A percentile compares a stretch with the other conserved stretches of the same genome.
Conservation (phyloP, 441 rosid genomes). For the Pelargonium cotyledonis region DNA sequence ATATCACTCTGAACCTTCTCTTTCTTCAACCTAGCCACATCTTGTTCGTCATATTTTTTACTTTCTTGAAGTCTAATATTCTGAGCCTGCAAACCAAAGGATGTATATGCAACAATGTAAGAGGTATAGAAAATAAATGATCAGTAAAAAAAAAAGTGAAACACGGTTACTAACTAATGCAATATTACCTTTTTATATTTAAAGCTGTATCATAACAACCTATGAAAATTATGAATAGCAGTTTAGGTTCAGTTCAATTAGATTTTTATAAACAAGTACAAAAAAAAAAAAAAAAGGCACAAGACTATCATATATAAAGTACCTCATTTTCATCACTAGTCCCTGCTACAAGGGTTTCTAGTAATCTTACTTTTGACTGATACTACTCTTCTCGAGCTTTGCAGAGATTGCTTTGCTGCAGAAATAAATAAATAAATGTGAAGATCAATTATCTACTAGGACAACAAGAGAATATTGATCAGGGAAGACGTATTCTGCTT, state of each 20-base stretch:
- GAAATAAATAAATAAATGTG: slow-evolving; percentile 21
- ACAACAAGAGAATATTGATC: slow-evolving; percentile 11
- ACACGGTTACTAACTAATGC: neutral
- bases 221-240: too few relatives aligned
- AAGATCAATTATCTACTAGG: slow-evolving; percentile 22
- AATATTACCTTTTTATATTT: slow-evolving; percentile 58
- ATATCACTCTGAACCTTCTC: too few relatives aligned
- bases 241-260: slow-evolving; percentile 18
- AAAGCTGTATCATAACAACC: slow-evolving; percentile 56
- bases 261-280: slow-evolving; percentile 9
- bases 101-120: neutral
- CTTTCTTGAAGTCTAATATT: slow-evolving; percentile 62
- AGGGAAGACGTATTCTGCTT: too few relatives aligned
- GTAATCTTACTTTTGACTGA: too few relatives aligned
- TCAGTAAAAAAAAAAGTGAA: slow-evolving; percentile 12
- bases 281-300: slow-evolving; percentile 16
- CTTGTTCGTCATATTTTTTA: slow-evolving; percentile 57
- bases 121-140: slow-evolving; percentile 6
- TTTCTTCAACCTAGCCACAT: too few relatives aligned
- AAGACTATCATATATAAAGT: slow-evolving; percentile 14
- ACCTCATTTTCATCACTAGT: slow-evolving; percentile 85
- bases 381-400: slow-evolving; percentile 86
- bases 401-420: slow-evolving; percentile 76
- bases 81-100: slow-evolving; percentile 49
- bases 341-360: too few relatives aligned